Conservation (phyloP, 768 basidiomycete genomes). For the Chiua virens region DNA sequence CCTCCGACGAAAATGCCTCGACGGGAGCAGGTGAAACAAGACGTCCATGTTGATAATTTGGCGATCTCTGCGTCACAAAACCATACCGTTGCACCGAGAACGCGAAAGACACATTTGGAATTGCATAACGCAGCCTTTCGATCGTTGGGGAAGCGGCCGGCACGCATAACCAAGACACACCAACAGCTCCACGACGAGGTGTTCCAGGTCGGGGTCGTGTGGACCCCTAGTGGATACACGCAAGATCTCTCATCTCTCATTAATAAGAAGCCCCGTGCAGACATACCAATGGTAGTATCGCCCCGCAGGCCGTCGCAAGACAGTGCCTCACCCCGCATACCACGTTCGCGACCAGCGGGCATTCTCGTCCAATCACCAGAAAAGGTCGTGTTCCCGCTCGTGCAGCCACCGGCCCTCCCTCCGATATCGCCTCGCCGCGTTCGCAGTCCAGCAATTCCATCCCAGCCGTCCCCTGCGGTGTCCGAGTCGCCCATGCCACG, state of each 20-base stretch:
- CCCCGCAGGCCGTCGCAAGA: not conserved
- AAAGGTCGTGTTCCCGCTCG: conserved; percentile 2
- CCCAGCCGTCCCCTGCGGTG: conserved; percentile 11
- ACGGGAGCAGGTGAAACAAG: not conserved
- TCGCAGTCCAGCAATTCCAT: conserved; percentile 15
- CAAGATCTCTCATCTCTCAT: conserved; percentile 14
- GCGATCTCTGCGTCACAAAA: not conserved
- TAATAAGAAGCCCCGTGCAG: not conserved
- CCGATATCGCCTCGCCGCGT: conserved; percentile 18
- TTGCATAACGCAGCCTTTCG: conserved; percentile 13
- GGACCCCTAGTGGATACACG: conserved; percentile 29
- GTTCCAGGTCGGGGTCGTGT: conserved; percentile 28
- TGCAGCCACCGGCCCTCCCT: conserved; percentile 3
- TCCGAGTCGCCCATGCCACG: conserved; percentile 19
- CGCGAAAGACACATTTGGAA: conserved; percentile 25
- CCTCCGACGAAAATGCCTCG: not conserved
- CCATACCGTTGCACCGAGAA: not conserved
- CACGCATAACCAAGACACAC: conserved; percentile 32
- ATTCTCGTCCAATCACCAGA: conserved; percentile 4
- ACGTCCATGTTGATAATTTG: not conserved
- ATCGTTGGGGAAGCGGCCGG: conserved; percentile 8
- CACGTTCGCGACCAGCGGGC: conserved; percentile 20
- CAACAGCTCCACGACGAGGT: conserved; percentile 34
- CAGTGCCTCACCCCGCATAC: not conserved
- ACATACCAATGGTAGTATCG: not conserved